Evolutionary conservation across 140 eudicot genomes (phyloP).

Genomic region (Ambrosia hybrid): DNA sequence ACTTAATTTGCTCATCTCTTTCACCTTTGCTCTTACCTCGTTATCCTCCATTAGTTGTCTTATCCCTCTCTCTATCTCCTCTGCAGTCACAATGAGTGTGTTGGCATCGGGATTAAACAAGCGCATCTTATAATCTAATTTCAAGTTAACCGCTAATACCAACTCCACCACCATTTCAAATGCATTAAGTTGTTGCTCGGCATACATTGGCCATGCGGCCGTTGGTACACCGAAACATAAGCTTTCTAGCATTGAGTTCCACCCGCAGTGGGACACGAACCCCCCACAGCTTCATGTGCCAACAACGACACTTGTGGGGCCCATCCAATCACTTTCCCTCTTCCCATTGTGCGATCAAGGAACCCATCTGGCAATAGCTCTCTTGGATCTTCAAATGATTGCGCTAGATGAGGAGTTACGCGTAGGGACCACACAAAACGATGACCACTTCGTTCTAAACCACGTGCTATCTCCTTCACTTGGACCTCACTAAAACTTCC

Average conservation of each 20-base stretch:
- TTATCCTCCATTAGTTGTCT: constrained; percentile 42
- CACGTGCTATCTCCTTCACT: constrained; percentile 45
- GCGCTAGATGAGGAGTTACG: constrained; percentile 21
- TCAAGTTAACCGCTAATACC: constrained; percentile 43
- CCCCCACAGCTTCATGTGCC: constrained; percentile 61
- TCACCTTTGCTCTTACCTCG: constrained; percentile 33
- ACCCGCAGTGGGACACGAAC: constrained; percentile 69
- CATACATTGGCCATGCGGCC: constrained; percentile 51
- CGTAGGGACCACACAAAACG: constrained; percentile 54
- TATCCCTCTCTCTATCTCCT: constrained; percentile 46
- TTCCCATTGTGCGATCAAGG: constrained; percentile 37
- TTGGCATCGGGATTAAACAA: not conserved
- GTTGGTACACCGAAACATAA: constrained; percentile 61
- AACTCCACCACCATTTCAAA: constrained; percentile 51
- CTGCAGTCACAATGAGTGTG: constrained; percentile 29
- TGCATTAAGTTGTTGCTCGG: constrained; percentile 67
- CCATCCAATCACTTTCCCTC: constrained; percentile 65
- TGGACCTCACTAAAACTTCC: constrained; percentile 38
- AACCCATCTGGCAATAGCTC: constrained; percentile 59
- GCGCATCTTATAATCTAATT: constrained; percentile 31
- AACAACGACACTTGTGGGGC: constrained; percentile 57
- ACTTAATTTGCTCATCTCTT: constrained; percentile 29
- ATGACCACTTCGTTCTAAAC: constrained; percentile 41
- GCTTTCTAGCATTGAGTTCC: constrained; percentile 69
- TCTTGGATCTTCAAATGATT: constrained; percentile 9